Percentiles rank a stretch among this genome's conserved stretches.
phyloP scores from a whole-genome alignment of 2,329 filamentous ascomycete genomes.

The Orbilia oligospora region DNA sequence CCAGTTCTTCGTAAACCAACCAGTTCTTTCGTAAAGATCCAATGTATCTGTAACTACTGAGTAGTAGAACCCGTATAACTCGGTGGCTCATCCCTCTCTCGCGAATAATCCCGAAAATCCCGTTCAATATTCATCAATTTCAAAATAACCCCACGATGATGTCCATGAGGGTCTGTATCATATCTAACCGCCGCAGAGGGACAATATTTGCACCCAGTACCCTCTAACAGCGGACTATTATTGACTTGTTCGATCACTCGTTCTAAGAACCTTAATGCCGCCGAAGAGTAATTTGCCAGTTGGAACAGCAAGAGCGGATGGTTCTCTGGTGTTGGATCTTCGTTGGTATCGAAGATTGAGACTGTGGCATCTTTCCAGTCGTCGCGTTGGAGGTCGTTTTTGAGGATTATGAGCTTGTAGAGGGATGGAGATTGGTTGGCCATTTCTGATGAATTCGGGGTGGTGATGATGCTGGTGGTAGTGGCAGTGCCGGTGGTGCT shows the following conservation, averaged over 20 bases:
- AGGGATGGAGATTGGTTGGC: constrained; percentile 15
- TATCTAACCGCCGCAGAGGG: constrained; percentile 3
- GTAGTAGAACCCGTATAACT: neutral
- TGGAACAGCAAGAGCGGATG: neutral
- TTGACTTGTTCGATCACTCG: constrained; percentile 27
- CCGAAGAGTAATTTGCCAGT: constrained; percentile 17
- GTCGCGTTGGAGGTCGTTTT: constrained; percentile 21
- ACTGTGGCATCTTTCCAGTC: constrained; percentile 30
- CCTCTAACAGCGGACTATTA: constrained; percentile 12
- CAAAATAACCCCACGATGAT: constrained; percentile 10
- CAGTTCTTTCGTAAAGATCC: too few relatives aligned
- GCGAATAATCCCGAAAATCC: constrained; percentile 8
- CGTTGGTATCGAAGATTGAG: constrained; percentile 30
- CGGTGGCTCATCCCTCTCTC: constrained; percentile 3
- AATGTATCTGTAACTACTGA: too few relatives aligned
- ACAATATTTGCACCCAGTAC: constrained; percentile 36
- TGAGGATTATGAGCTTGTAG: constrained; percentile 41
- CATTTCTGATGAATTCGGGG: constrained; percentile 2
- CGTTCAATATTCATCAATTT: constrained; percentile 15
- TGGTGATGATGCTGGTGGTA: neutral
- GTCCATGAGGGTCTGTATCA: constrained; percentile 18
- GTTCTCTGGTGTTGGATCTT: constrained; percentile 6
- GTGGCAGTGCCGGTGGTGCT: neutral
- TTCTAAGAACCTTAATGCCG: constrained; percentile 11
- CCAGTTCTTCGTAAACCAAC: too few relatives aligned